These are phyloP conservation scores for Sporothrix luriei DNA, from an alignment of 2,329 filamentous ascomycete genomes.

Conservation along the genomic window DNA sequence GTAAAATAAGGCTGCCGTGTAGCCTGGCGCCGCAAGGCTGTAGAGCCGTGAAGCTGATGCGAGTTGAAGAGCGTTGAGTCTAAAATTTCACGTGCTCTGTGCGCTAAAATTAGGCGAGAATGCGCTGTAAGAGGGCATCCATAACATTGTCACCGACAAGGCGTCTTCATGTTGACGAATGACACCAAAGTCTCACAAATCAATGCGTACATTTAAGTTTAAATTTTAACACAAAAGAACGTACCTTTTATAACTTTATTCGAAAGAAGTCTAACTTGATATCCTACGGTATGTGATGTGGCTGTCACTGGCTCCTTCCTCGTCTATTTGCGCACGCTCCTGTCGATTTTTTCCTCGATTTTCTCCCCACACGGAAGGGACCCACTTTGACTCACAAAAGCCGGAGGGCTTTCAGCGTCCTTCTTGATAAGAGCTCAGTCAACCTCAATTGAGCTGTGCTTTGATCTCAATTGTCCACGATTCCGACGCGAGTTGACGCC, in stretches of 20 bases:
- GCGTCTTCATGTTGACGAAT: too few relatives aligned
- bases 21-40: background rate
- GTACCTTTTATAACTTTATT: too few relatives aligned
- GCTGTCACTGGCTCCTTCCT: conserved; percentile 16
- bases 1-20: background rate
- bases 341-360: conserved; percentile 16
- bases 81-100: background rate
- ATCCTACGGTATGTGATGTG: background rate
- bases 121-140: background rate
- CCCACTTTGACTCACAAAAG: conserved; percentile 28
- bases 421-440: background rate
- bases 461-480: background rate
- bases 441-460: background rate
- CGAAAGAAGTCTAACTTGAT: background rate
- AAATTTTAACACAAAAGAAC: too few relatives aligned
- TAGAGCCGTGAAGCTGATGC: background rate
- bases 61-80: background rate
- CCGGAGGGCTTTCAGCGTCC: conserved; percentile 14
- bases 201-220: too few relatives aligned
- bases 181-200: too few relatives aligned
- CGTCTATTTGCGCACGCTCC: background rate
- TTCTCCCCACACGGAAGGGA: background rate
- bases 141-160: too few relatives aligned
- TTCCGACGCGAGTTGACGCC: background rate
- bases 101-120: background rate